Evolutionary conservation across 2,329 filamentous ascomycete genomes (phyloP).

Genomic region (Dothistroma pini): DNA sequence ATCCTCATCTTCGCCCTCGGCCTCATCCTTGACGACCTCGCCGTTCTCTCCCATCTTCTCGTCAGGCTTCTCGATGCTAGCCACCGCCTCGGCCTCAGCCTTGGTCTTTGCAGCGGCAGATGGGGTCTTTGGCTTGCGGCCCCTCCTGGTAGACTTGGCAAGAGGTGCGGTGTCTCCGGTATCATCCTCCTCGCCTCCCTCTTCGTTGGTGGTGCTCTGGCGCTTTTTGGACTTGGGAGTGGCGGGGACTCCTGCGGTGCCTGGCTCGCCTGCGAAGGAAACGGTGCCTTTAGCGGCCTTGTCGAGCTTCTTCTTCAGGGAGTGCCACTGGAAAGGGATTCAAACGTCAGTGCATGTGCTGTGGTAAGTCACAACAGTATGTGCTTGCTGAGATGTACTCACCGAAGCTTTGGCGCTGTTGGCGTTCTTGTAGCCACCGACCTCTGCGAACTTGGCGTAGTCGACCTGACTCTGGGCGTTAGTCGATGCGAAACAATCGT

Average conservation of each 20-base stretch:
- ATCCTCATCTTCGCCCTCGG: constrained; percentile 22
- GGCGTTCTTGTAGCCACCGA: background rate
- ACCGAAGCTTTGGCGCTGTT: background rate
- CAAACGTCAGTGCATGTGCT: background rate
- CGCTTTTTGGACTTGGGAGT: constrained; percentile 17
- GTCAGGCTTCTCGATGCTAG: constrained; percentile 3
- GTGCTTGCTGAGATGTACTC: no score
- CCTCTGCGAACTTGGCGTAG: constrained; percentile 5
- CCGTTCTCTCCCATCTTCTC: constrained; percentile 7
- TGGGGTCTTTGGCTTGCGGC: constrained; percentile 10
- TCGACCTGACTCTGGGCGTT: background rate
- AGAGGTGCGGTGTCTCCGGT: constrained; percentile 17
- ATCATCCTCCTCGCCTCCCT: constrained; percentile 15
- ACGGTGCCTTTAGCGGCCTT: constrained; percentile 4
- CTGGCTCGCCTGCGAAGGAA: constrained; percentile 1
- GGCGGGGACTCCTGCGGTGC: background rate
- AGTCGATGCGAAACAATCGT: background rate
- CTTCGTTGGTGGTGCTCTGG: constrained; percentile 23
- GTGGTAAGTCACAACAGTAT: background rate
- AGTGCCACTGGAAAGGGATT: background rate
- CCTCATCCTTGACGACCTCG: constrained; percentile 8
- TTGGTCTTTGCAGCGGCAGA: constrained; percentile 13
- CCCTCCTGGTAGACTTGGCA: constrained; percentile 21
- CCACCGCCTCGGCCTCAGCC: background rate
- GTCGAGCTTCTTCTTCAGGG: constrained; percentile 12